These are phyloP conservation scores for Mycena citricolor DNA, from an alignment of 1,284 basidiomycete species.

Conservation along the genomic window DNA sequence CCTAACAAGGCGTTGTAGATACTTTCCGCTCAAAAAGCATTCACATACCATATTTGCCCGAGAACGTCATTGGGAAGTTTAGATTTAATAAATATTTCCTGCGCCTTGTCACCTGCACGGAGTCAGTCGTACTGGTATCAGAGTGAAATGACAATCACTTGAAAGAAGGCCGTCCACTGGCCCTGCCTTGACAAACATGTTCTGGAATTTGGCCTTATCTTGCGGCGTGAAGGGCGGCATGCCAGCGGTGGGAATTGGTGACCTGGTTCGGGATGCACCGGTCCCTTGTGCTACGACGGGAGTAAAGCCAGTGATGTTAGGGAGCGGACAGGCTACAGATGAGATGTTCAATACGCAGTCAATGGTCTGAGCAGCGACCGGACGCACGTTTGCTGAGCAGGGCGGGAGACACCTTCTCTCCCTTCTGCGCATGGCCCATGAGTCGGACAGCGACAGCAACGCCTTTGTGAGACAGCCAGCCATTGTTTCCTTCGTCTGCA, in stretches of 20 bases:
- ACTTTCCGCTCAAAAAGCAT: not conserved
- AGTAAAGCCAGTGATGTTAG: slow-evolving; percentile 75
- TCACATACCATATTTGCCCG: slow-evolving; percentile 88
- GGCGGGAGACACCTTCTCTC: slow-evolving; percentile 65
- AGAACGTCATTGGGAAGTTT: slow-evolving; percentile 88
- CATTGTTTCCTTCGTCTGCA: slow-evolving; percentile 91
- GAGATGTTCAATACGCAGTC: too few species aligned
- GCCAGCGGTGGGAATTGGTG: slow-evolving; percentile 50
- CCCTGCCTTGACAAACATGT: slow-evolving; percentile 73
- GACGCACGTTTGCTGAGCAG: slow-evolving; percentile 63
- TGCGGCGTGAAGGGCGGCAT: slow-evolving; percentile 71
- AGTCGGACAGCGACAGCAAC: slow-evolving; percentile 86
- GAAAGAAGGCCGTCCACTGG: slow-evolving; percentile 77
- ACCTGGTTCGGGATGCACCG: slow-evolving; percentile 52
- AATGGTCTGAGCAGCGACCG: slow-evolving; percentile 6
- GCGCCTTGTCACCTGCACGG: slow-evolving; percentile 79
- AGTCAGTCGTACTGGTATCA: slow-evolving; percentile 8
- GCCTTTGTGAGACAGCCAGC: slow-evolving; percentile 84
- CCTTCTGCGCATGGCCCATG: slow-evolving; percentile 91
- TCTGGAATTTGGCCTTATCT: slow-evolving; percentile 82
- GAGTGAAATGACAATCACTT: slow-evolving; percentile 44
- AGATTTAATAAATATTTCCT: slow-evolving; percentile 92
- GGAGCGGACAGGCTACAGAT: slow-evolving; percentile 74
- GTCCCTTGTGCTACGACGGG: slow-evolving; percentile 48
- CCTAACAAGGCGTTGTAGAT: slow-evolving; percentile 46